These are phyloP conservation scores for Kwoniella botswanensis DNA, from an alignment of 768 basidiomycete species.

Conservation along the genomic window DNA sequence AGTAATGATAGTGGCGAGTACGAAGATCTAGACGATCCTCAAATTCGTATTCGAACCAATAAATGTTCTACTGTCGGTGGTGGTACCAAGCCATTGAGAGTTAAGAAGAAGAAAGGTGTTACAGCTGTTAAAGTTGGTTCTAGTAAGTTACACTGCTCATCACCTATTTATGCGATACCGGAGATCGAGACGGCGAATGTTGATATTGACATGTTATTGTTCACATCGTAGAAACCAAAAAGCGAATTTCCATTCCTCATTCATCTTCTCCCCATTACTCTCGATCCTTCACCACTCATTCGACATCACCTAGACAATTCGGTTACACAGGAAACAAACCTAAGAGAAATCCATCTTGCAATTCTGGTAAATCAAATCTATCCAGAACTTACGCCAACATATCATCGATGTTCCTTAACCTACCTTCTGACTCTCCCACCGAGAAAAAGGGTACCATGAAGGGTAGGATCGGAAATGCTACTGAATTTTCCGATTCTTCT, in stretches of 20 bases:
- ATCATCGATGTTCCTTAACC: constrained; percentile 35
- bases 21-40: constrained; percentile 14
- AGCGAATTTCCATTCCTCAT: constrained; percentile 33
- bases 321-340: not conserved
- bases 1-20: constrained; percentile 10
- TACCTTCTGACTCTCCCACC: constrained; percentile 7
- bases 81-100: constrained; percentile 39
- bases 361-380: constrained; percentile 21
- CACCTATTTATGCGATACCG: not conserved
- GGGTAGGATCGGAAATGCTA: too few relatives aligned
- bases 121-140: constrained; percentile 16
- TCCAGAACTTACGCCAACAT: constrained; percentile 38
- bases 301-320: constrained; percentile 15
- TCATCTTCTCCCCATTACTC: constrained; percentile 23
- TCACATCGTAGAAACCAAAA: constrained; percentile 19
- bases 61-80: not conserved
- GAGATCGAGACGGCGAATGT: not conserved
- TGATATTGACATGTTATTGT: not conserved
- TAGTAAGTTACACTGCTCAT: constrained; percentile 23
- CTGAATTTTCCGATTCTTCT: constrained; percentile 21
- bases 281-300: constrained; percentile 12
- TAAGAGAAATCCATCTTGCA: constrained; percentile 6
- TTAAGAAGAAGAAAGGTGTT: constrained; percentile 34
- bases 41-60: not conserved
- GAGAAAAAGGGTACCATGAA: too few relatives aligned